Evolutionary conservation across 2,329 filamentous ascomycete genomes (phyloP).

Genomic region (Grosmannia penicillata): DNA sequence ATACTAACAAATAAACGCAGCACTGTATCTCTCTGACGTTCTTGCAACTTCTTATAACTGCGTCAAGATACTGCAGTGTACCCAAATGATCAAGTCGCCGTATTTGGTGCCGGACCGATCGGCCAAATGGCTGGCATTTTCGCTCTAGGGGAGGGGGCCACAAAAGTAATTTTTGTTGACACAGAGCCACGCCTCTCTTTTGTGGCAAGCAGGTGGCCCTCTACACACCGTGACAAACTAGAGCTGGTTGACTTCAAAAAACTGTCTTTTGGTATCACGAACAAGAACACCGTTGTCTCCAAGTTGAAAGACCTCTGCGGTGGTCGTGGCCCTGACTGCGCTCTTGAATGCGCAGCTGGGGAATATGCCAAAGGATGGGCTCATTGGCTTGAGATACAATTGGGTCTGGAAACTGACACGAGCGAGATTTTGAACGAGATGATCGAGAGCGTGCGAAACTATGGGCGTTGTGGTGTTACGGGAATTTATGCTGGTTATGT

Average conservation of each 20-base stretch:
- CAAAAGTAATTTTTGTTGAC: constrained; percentile 66
- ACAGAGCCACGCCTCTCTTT: constrained; percentile 55
- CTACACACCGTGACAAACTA: constrained; percentile 33
- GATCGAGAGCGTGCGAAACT: constrained; percentile 58
- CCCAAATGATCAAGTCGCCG: constrained; percentile 59
- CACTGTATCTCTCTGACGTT: constrained; percentile 68
- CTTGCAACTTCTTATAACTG: constrained; percentile 66
- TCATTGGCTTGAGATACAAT: constrained; percentile 40
- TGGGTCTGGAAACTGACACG: constrained; percentile 71
- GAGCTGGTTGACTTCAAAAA: constrained; percentile 55
- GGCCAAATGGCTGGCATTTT: constrained; percentile 75
- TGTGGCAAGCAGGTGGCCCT: constrained; percentile 45
- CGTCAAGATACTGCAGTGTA: constrained; percentile 77
- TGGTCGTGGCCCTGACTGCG: constrained; percentile 59
- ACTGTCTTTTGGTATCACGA: constrained; percentile 24
- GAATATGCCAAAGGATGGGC: constrained; percentile 48
- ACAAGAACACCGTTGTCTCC: constrained; percentile 36
- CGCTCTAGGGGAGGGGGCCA: constrained; percentile 57
- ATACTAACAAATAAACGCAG: constrained; percentile 6
- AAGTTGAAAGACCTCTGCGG: constrained; percentile 60
- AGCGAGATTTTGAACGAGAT: constrained; percentile 70
- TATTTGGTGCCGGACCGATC: constrained; percentile 77
- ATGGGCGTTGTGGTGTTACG: constrained; percentile 61
- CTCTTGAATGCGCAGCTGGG: constrained; percentile 50
- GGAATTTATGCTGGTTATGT: constrained; percentile 51